These are phyloP conservation scores for Suillus plorans DNA, from an alignment of 768 basidiomycete genomes.

Conservation along the genomic window DNA sequence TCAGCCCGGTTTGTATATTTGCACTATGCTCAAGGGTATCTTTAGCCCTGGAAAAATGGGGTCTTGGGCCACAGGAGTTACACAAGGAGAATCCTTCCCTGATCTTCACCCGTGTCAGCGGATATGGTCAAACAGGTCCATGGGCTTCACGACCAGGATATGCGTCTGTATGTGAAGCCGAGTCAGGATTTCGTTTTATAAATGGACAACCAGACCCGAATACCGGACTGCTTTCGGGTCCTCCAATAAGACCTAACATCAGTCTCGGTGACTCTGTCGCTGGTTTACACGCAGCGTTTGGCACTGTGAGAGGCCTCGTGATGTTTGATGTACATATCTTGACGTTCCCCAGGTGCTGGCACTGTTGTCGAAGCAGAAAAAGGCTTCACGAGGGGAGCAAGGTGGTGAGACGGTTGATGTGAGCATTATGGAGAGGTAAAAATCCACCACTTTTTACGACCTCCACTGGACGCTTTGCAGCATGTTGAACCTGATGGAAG, in stretches of 20 bases:
- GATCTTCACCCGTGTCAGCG: conserved; percentile 86
- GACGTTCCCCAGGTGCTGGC: conserved; percentile 50
- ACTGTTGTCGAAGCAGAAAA: conserved; percentile 47
- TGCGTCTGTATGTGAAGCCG: conserved; percentile 74
- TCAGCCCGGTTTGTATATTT: neutral
- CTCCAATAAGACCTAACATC: conserved; percentile 70
- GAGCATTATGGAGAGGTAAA: conserved; percentile 69
- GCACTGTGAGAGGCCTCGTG: conserved; percentile 46
- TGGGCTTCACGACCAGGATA: conserved; percentile 72
- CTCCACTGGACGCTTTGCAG: conserved; percentile 29
- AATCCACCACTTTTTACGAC: neutral
- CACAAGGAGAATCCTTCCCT: conserved; percentile 80
- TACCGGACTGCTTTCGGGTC: conserved; percentile 53
- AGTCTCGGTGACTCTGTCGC: conserved; percentile 73
- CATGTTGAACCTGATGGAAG: conserved; percentile 78
- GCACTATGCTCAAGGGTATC: neutral
- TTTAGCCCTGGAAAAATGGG: conserved; percentile 70
- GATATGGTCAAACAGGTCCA: conserved; percentile 74
- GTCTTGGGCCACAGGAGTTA: conserved; percentile 54
- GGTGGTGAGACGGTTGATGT: conserved; percentile 66
- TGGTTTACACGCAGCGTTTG: conserved; percentile 71
- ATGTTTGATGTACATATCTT: neutral
- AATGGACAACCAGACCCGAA: conserved; percentile 61
- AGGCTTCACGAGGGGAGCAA: conserved; percentile 25
- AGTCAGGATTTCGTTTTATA: conserved; percentile 72